These are phyloP conservation scores for Blastobotrys ciferrii DNA, from an alignment of 1,139 yeast genomes.

Conservation along the genomic window DNA sequence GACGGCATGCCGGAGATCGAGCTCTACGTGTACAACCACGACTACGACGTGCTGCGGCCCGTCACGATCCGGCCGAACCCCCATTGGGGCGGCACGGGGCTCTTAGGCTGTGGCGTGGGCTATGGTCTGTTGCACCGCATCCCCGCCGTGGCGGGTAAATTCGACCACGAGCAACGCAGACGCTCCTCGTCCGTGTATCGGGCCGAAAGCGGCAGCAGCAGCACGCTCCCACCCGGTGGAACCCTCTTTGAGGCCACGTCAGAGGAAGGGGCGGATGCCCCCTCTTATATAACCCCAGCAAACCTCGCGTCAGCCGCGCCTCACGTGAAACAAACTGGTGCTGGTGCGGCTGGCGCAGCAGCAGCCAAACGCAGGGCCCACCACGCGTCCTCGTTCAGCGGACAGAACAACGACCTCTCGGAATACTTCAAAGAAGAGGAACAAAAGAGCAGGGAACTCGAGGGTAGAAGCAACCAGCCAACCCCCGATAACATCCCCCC, in stretches of 20 bases:
- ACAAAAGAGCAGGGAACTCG: constrained; percentile 33
- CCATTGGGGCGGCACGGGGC: constrained; percentile 66
- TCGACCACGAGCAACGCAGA: constrained; percentile 16
- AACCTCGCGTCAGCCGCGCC: constrained; percentile 14
- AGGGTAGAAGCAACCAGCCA: constrained; percentile 23
- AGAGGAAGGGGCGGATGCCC: constrained; percentile 18
- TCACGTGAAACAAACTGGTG: constrained; percentile 10
- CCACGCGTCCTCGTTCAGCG: constrained; percentile 9
- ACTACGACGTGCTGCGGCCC: constrained; percentile 80
- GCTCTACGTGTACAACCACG: constrained; percentile 85
- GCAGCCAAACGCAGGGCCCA: constrained; percentile 18
- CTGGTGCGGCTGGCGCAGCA: neutral
- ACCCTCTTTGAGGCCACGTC: constrained; percentile 34
- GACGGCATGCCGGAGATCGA: constrained; percentile 37
- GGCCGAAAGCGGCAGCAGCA: constrained; percentile 5
- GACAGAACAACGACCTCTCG: constrained; percentile 26
- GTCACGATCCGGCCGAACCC: constrained; percentile 70
- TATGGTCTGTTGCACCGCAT: constrained; percentile 84
- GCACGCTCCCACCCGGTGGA: constrained; percentile 32
- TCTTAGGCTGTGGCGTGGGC: constrained; percentile 93
- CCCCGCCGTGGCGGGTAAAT: constrained; percentile 64
- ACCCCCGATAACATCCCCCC: constrained; percentile 18
- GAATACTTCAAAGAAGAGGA: constrained; percentile 41
- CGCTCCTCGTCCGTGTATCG: constrained; percentile 13
- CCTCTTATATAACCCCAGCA: constrained; percentile 16